Percentiles rank a stretch among this genome's conserved stretches.
Conservation (phyloP, 148 eudicot species). For the Rheum nobile region DNA sequence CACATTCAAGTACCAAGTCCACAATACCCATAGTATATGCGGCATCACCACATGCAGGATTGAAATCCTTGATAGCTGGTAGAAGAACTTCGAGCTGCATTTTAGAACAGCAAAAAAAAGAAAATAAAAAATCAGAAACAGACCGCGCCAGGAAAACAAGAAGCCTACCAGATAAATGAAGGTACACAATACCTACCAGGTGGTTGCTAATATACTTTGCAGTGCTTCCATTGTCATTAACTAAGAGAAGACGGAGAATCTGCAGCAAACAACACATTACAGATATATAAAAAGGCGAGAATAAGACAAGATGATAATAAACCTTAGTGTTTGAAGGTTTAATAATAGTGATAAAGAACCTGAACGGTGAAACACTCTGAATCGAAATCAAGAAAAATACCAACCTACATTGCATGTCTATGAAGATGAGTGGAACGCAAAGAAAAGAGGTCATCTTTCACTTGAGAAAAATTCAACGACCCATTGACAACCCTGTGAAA, state of each 20-base stretch:
- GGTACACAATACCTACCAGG: constrained; percentile 49
- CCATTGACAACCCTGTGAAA: constrained; percentile 99
- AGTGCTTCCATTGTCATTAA: constrained; percentile 90
- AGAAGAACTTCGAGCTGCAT: constrained; percentile 87
- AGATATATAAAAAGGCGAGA: neutral
- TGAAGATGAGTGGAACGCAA: constrained; percentile 95
- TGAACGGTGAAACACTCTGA: neutral
- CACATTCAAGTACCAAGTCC: constrained; percentile 88
- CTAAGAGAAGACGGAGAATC: constrained; percentile 92
- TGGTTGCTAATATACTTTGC: constrained; percentile 84
- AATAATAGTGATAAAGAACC: neutral
- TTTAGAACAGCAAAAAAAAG: neutral
- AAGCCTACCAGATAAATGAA: neutral
- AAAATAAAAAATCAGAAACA: constrained; percentile 4
- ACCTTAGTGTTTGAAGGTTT: neutral
- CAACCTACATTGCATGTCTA: constrained; percentile 98
- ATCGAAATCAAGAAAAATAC: constrained; percentile 1
- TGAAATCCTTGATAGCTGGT: constrained; percentile 79
- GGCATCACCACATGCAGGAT: constrained; percentile 73
- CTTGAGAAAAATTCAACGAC: constrained; percentile 61
- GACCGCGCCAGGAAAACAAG: neutral
- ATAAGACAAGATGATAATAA: neutral
- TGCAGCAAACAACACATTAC: constrained; percentile 24
- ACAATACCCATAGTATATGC: constrained; percentile 96
- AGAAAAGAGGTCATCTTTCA: constrained; percentile 70